A percentile compares a stretch with the other conserved stretches of the same genome.
phyloP scores from a whole-genome alignment of 2,329 filamentous ascomycete species.

The Ophidiomyces ophidiicola region DNA sequence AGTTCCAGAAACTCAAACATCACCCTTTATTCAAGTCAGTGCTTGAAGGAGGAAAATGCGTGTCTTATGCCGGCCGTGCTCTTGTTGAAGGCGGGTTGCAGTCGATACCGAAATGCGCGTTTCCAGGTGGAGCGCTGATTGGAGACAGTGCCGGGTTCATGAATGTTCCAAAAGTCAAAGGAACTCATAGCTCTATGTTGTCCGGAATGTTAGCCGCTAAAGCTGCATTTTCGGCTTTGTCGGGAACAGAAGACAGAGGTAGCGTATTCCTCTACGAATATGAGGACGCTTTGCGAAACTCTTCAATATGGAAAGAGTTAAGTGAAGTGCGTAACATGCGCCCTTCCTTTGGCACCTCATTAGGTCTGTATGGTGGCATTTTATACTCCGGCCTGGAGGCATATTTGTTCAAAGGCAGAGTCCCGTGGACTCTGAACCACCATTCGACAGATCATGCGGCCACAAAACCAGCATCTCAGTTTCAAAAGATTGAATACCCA shows the following conservation, averaged over 20 bases:
- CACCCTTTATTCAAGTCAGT: constrained; percentile 80
- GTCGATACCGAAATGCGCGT: constrained; percentile 92
- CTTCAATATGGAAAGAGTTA: constrained; percentile 84
- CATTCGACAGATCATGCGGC: constrained; percentile 62
- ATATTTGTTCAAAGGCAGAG: constrained; percentile 69
- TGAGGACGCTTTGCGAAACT: constrained; percentile 74
- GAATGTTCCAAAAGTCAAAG: constrained; percentile 97
- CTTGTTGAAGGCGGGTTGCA: constrained; percentile 93
- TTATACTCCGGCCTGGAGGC: constrained; percentile 89
- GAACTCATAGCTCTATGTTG: constrained; percentile 95
- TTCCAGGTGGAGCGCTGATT: constrained; percentile 88
- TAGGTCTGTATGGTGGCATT: constrained; percentile 81
- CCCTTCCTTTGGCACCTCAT: constrained; percentile 76
- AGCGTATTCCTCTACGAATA: constrained; percentile 91
- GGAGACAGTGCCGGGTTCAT: constrained; percentile 94
- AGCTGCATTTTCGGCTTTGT: constrained; percentile 69
- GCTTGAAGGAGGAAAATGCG: constrained; percentile 92
- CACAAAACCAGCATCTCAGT: constrained; percentile 68
- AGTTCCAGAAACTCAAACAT: constrained; percentile 98
- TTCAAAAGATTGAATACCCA: constrained; percentile 82
- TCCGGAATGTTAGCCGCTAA: constrained; percentile 94
- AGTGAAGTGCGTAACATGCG: constrained; percentile 95
- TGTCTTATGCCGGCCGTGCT: constrained; percentile 86
- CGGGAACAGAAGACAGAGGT: constrained; percentile 40
- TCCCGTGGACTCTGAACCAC: constrained; percentile 88